Evolutionary conservation across 2,329 filamentous ascomycete species (phyloP).

Genomic region (Apiospora aurea): DNA sequence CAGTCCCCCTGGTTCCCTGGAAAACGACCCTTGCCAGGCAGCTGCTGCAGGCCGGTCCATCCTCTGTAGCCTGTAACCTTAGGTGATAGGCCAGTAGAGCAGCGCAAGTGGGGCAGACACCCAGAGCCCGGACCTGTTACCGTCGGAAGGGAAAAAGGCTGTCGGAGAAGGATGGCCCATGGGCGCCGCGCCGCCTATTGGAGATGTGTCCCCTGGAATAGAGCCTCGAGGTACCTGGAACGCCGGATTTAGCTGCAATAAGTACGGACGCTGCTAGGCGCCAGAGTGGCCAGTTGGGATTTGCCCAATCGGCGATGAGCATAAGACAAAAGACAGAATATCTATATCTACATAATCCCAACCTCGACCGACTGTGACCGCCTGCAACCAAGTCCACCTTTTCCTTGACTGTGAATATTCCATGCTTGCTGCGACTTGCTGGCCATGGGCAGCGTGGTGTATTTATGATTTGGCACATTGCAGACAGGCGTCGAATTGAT

Average conservation of each 20-base stretch:
- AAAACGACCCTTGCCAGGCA: not conserved
- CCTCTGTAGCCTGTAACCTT: not conserved
- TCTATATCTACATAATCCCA: slow-evolving; percentile 1
- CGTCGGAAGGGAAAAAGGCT: slow-evolving; percentile 13
- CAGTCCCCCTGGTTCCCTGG: slow-evolving; percentile 11
- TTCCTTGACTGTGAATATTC: not conserved
- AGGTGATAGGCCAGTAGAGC: not conserved
- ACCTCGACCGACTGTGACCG: not conserved
- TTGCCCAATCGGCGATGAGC: slow-evolving; percentile 6
- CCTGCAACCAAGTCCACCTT: not conserved
- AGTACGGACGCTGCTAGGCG: slow-evolving; percentile 9
- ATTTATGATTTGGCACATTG: slow-evolving; percentile 20
- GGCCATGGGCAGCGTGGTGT: slow-evolving; percentile 20
- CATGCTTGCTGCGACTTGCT: slow-evolving; percentile 20
- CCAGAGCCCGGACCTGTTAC: not conserved
- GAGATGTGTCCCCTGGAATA: slow-evolving; percentile 16
- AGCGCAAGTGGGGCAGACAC: not conserved
- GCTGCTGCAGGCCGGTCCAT: not conserved
- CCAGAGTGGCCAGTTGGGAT: slow-evolving; percentile 19
- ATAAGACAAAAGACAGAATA: not conserved
- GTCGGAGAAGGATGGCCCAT: slow-evolving; percentile 13
- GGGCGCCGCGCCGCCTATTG: slow-evolving; percentile 6
- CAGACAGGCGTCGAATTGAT: slow-evolving; percentile 17
- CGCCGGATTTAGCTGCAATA: not conserved
- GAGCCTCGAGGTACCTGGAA: not conserved